These are phyloP conservation scores for Peronospora belbahrii DNA, from an alignment of 352 stramenopile genomes.

Conservation along the genomic window DNA sequence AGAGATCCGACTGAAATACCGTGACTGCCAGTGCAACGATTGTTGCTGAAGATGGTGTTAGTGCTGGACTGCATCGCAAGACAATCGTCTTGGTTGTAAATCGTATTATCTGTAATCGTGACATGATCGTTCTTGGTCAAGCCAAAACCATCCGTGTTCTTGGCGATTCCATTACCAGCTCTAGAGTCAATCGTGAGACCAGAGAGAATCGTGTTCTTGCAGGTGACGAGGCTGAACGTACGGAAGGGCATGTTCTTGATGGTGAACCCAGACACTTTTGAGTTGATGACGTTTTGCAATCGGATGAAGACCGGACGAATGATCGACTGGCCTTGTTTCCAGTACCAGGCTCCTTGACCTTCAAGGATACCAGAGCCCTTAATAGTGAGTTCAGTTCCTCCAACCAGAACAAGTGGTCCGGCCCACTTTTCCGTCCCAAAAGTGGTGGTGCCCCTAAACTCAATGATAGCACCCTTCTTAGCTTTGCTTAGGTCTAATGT, in stretches of 20 bases:
- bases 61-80: not conserved
- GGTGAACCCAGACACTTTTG: constrained; percentile 22
- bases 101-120: not conserved
- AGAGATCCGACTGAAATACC: not conserved
- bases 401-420: not conserved
- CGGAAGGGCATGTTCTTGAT: constrained; percentile 25
- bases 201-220: constrained; percentile 1
- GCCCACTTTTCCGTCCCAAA: not conserved
- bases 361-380: not conserved
- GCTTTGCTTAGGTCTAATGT: not conserved
- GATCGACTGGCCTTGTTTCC: constrained; percentile 27
- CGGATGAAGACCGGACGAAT: constrained; percentile 31
- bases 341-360: constrained; percentile 7
- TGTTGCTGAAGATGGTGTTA: not conserved
- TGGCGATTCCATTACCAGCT: not conserved
- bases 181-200: not conserved
- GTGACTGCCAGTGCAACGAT: not conserved
- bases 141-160: not conserved
- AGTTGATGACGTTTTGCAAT: constrained; percentile 12
- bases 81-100: not conserved
- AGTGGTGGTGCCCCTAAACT: not conserved
- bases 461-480: not conserved
- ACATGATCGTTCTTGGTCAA: not conserved
- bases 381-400: not conserved
- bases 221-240: constrained; percentile 28